Evolutionary conservation across 306 rosid genomes (phyloP), one percentile per base, ranked within the genome.

Genomic region (Rosa multiflora): DNA sequence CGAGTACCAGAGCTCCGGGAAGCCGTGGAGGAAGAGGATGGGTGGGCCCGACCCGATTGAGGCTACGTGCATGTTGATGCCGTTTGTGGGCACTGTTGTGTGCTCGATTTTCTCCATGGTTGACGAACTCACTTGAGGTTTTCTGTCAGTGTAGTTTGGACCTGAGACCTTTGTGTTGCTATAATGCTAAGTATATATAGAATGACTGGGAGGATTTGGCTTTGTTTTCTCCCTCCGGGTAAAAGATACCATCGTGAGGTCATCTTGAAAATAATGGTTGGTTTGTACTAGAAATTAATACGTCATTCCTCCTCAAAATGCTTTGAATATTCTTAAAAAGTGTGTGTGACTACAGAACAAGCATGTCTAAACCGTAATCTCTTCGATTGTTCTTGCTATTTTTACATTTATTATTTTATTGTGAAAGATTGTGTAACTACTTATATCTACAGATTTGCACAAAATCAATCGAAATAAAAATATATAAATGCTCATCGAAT

Each of bases 1-100:
- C 0, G 88, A n/a, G 49, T 90, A 88, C 95, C 95, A 90, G 2
- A 90, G 92, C 79, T 87, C 92, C 1, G 95, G 95, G 85, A 90
- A 90, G 32, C 92, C 95, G 49, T 90, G 92, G 29, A 90, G 89
- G 67, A 91, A 84, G 46, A 91, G 90, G 4, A 91, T 67, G 0
- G 66, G 85, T 15, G 97, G 92, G 20, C 97, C 92, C 0, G 89
- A 79, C 20, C 94, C 97, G 4, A 89, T 85, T 10, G 94, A 82
- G 17, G 94, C 94, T 11, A 91, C 70, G 83, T 91, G 97, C 88
- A 91, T 89, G 11, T 80, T 85, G 26, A 91, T 89, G 35, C 97
- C 94, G 29, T 91, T 89, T 1, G 97, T 88, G 43, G 4, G 49
- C 23, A 91, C 89, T 35, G 37, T 87, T 6, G 72, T 77, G 86